A percentile compares a stretch with the other conserved stretches of the same genome.
phyloP scores from a whole-genome alignment of 441 rosid genomes.

The Populus hybrid region DNA sequence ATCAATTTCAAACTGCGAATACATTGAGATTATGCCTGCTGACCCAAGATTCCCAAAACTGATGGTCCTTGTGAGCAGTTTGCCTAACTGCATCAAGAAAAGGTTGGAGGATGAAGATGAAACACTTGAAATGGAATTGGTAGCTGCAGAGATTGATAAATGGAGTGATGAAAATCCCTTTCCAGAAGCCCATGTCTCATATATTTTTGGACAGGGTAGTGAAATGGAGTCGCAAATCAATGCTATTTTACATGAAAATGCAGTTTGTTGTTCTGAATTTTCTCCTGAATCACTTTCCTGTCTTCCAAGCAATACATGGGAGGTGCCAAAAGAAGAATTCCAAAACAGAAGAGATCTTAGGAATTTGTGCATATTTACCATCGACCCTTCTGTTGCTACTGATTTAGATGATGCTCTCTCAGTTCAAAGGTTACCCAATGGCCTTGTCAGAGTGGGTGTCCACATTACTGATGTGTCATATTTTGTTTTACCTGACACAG shows the following conservation, averaged over 20 bases:
- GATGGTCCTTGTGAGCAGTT: slow-evolving; percentile 46
- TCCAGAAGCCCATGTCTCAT: slow-evolving; percentile 56
- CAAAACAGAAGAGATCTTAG: slow-evolving; percentile 65
- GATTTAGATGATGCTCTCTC: slow-evolving; percentile 97
- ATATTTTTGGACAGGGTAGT: slow-evolving; percentile 68
- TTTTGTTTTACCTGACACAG: slow-evolving; percentile 83
- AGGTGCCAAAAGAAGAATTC: slow-evolving; percentile 64
- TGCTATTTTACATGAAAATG: slow-evolving; percentile 72
- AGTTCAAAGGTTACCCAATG: slow-evolving; percentile 57
- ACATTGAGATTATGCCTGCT: slow-evolving; percentile 56
- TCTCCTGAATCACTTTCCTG: slow-evolving; percentile 52
- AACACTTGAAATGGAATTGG: slow-evolving; percentile 67
- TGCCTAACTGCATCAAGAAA: slow-evolving; percentile 60
- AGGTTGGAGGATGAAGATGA: slow-evolving; percentile 66
- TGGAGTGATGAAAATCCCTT: slow-evolving; percentile 69
- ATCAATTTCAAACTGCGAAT: slow-evolving; percentile 37
- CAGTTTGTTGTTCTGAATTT: slow-evolving; percentile 60
- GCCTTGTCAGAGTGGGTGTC: slow-evolving; percentile 75
- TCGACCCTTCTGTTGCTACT: slow-evolving; percentile 73
- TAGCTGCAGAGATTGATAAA: slow-evolving; percentile 59
- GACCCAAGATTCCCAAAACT: slow-evolving; percentile 74
- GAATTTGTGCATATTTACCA: slow-evolving; percentile 66
- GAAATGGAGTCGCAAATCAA: slow-evolving; percentile 65
- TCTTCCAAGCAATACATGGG: slow-evolving; percentile 77
- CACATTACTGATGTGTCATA: slow-evolving; percentile 89